These are phyloP conservation scores for Chlorella sp. DNA, from an alignment of 139 green algal species.

Conservation along the genomic window DNA sequence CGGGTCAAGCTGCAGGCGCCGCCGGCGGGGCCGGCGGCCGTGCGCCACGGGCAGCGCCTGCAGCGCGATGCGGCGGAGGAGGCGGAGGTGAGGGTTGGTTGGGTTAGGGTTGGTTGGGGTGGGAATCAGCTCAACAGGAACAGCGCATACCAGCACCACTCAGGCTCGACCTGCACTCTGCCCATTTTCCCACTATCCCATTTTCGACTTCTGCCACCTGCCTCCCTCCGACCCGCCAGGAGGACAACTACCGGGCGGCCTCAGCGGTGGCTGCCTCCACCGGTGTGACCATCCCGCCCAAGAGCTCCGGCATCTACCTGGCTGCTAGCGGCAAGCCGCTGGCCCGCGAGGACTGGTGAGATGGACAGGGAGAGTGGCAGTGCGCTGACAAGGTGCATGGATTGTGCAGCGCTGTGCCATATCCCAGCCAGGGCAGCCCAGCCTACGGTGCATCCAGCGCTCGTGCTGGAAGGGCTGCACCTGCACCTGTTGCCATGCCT, in stretches of 20 bases:
- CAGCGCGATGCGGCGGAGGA: conserved; percentile 20
- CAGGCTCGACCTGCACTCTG: too few relatives aligned
- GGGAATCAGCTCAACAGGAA: background rate
- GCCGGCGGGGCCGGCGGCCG: conserved; percentile 27
- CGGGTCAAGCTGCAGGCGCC: conserved; percentile 48
- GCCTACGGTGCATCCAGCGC: too few relatives aligned
- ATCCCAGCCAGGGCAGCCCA: too few relatives aligned
- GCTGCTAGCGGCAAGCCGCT: conserved; percentile 32
- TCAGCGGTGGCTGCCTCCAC: conserved; percentile 34
- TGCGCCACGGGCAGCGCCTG: conserved; percentile 44
- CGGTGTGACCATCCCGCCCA: conserved; percentile 33
- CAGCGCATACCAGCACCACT: too few relatives aligned
- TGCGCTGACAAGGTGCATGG: too few relatives aligned
- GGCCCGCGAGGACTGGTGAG: background rate
- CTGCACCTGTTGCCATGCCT: too few relatives aligned
- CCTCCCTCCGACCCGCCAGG: background rate
- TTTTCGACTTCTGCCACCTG: too few relatives aligned
- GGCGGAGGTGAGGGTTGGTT: background rate
- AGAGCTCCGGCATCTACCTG: conserved; percentile 24
- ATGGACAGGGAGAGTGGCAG: background rate
- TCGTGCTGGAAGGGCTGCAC: too few relatives aligned
- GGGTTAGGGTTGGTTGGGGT: background rate
- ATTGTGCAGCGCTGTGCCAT: background rate
- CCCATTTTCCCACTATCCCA: too few relatives aligned
- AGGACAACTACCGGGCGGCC: conserved; percentile 39